Evolutionary conservation across 768 basidiomycete species (phyloP), one percentile per base, ranked within the genome.

Genomic region (Chiua virens): DNA sequence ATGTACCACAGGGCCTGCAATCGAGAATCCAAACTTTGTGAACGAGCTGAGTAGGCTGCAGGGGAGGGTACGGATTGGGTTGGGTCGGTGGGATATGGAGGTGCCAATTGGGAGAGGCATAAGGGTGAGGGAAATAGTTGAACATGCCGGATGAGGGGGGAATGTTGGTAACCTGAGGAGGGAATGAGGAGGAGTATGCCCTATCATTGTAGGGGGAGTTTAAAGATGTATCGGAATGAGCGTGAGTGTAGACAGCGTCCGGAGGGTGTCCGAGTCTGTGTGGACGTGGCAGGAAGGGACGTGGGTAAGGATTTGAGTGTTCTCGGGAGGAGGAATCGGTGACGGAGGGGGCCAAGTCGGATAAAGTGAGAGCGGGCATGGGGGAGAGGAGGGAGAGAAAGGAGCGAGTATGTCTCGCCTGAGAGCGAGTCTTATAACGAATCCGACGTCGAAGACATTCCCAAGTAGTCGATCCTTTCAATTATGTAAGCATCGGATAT

Each of bases 1-100:
- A 92, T 18, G 77, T 79, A 27, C 75, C 75, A 65, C 91, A 92
- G 8, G 80, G 75, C 56, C 77, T 82, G 70, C 91, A 93, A 65
- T 88, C 85, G 46, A 93, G 71, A 28, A 88, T 82, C 83, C 87
- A 92, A 47, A 92, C 89, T 67, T 86, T 86, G 68, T 89, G 87
- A 8, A 77, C 71, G 42, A 82, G 66, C 36, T 70, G 67, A 1
- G 64, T 61, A 3, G 61, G 57, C 35, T 72, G 73, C n/a, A 71
- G 71, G 15, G 76, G 70, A 20, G 49, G 71, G 63, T 78, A 77
- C n/a, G 76, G 72, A 61, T 71, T 73, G 45, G 67, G 57, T 35
- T 75, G 72, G 45, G 73, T 65, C 37, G 68, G 61, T 30, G 73
- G 68, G 39, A 67, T 40, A 27, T 71, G 65, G n/a, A 62, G 57